These are phyloP conservation scores for Pythium plurisporium DNA, from an alignment of 352 stramenopile species.

Conservation along the genomic window DNA sequence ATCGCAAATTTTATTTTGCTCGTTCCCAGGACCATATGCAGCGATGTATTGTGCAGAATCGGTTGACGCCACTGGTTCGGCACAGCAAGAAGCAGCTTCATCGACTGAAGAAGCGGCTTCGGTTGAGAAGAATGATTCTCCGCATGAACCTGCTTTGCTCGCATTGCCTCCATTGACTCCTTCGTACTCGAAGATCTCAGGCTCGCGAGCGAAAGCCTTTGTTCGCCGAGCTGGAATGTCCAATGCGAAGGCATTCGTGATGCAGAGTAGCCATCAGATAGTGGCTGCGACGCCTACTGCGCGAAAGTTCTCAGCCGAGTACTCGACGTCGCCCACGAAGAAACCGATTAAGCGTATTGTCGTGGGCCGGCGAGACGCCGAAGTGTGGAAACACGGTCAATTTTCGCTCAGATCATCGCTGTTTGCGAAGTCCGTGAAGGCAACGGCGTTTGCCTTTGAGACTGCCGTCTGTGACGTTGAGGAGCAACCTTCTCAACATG, in stretches of 20 bases:
- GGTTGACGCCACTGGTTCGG: not conserved
- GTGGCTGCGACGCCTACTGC: not conserved
- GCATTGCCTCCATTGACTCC: not conserved
- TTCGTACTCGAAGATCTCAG: conserved; percentile 3
- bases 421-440: not conserved
- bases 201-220: conserved; percentile 2
- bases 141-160: not conserved
- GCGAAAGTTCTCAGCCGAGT: not conserved
- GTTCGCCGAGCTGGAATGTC: not conserved
- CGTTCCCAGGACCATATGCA: not conserved
- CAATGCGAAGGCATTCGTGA: not conserved
- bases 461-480: no score
- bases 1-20: no score
- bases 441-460: not conserved
- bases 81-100: not conserved
- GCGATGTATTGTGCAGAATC: not conserved
- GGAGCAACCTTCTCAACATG: no score
- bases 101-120: not conserved
- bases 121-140: not conserved
- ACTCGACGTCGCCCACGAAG: not conserved
- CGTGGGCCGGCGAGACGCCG: not conserved
- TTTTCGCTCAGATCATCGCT: conserved; percentile 3
- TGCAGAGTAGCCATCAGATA: not conserved
- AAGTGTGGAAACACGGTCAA: conserved; percentile 2
- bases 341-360: conserved; percentile 10